Base-by-base conservation (phyloP, 805 yeast genomes). In the Kazachstania kunashirensis region DNA sequence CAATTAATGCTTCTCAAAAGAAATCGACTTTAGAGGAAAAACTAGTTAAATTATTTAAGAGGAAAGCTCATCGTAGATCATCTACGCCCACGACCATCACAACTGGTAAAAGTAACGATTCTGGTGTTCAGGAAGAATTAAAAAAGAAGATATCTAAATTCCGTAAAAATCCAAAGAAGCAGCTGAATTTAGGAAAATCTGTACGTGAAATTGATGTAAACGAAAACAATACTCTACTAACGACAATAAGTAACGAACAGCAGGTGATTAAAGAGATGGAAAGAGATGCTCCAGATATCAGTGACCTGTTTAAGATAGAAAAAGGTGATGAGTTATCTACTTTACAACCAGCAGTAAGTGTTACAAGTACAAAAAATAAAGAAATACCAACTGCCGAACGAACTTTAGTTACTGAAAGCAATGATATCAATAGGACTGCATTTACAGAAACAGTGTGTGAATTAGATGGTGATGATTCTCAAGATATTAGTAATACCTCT, bases 31-130 rank as follows among this genome's bases (percentile, higher is more conserved):
- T 47, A 10, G 55, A 52, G 33, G 49, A 53, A 34, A 52, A 52
- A 34, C 47, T 54, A 32, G 56, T 46, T 6, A 52, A 45, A 26
- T 33, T 49, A 19, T 49, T 49, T 26, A 49, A 42, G 33, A 47
- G 49, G 21, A 48, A 41, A 27, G 24, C 39, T 18, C 46, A 44
- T 27, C 25, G 34, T 17, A 34, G 31, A 35, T 26, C 48, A 33
- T 31, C 33, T 26, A 21, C 35, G 24, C 20, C 43, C 34, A 19
- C 39, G 24, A 15, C 33, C 5, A 34, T 34, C 13, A 23, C 31
- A 8, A 14, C 8, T 14, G 17, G 30, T 23, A 38, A 33, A 27
- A 40, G 31, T 15, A 34, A 25, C 7, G 34, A 31, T 9, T 12
- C 33, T 13, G 32, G 25, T n/a, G 19, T 35, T 9, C 37, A 33